Evolutionary conservation across 148 eudicot species (phyloP).

Genomic region (Camellia granthamiana): DNA sequence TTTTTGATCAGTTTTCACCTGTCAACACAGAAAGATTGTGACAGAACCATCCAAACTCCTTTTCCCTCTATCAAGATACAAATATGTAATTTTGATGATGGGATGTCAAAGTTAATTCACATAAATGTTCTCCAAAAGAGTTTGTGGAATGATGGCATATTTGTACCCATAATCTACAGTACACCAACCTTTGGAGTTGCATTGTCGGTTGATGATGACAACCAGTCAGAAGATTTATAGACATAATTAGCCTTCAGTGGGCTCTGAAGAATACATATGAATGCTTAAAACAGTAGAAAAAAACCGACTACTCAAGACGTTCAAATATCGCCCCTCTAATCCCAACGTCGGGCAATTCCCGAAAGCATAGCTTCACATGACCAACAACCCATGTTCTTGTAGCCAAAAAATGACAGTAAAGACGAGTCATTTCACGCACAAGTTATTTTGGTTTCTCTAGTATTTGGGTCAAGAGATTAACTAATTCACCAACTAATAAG

Average conservation of each 20-base stretch:
- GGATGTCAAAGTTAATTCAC: background rate
- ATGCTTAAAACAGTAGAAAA: background rate
- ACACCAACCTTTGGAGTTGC: background rate
- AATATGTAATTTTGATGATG: too few species aligned
- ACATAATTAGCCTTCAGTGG: background rate
- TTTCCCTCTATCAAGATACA: too few species aligned
- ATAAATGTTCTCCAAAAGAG: background rate
- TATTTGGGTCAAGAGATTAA: background rate
- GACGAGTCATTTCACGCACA: background rate
- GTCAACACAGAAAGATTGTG: too few species aligned
- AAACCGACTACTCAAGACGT: background rate
- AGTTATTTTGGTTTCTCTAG: background rate
- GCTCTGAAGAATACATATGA: background rate
- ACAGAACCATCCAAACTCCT: too few species aligned
- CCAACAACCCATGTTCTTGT: background rate
- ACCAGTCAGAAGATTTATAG: background rate
- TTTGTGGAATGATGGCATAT: background rate
- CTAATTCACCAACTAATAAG: background rate
- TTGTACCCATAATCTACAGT: background rate
- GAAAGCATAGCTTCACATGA: slow-evolving; percentile 3
- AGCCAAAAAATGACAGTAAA: background rate
- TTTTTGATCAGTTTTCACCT: too few species aligned
- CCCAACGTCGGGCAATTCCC: background rate
- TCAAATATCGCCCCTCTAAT: background rate
- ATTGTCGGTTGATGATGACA: background rate